Base-by-base conservation (phyloP, 768 basidiomycete genomes). In the Leucosporidium yakuticum region DNA sequence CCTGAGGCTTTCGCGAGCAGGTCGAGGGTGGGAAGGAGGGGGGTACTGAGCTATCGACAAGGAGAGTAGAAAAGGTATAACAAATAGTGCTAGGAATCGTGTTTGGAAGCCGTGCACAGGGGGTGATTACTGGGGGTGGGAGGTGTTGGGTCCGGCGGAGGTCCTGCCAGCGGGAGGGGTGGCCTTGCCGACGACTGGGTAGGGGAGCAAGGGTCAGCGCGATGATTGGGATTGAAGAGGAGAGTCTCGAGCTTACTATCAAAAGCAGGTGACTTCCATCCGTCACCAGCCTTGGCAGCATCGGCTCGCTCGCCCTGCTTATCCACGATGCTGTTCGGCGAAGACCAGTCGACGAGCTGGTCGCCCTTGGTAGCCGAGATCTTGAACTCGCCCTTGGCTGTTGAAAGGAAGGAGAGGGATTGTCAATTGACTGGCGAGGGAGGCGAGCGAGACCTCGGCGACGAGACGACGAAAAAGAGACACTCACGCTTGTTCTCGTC, bases 281-380 rank as follows among this genome's bases (percentile, higher is more conserved):
- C 81, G 60, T 81, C 75, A 20, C 14, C 83, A 12, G 76, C 67
- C 39, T 63, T 36, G 8, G 81, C 79, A 48, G 83, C 48, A 20
- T 74, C 83, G 59, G 81, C 80, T 39, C 81, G 74, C 76, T 81
- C 79, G 69, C 79, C 80, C 12, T 79, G 76, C 63, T 86, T 84
- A 74, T 86, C 86, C 25, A 88, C 84, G 86, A 65, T 65, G 44
- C 51, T 54, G 51, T 68, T 67, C 32, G 39, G 29, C 7, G 66
- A 61, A 2, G 51, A n/a, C 66, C 69, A 71, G 54, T 71, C 36
- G 49, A 94, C 78, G 53, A 94, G 77, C 53, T 86, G 88, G 57
- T 89, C 80, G 34, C 87, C 82, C 80, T 88, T 88, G 68, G 86
- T 83, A 8, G 39, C 39, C 6, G 92, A 87, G 47, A 95, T 83